Percentiles rank a stretch among this genome's conserved stretches.
phyloP scores from a whole-genome alignment of 257 asterid species.

The Petrea volubilis region DNA sequence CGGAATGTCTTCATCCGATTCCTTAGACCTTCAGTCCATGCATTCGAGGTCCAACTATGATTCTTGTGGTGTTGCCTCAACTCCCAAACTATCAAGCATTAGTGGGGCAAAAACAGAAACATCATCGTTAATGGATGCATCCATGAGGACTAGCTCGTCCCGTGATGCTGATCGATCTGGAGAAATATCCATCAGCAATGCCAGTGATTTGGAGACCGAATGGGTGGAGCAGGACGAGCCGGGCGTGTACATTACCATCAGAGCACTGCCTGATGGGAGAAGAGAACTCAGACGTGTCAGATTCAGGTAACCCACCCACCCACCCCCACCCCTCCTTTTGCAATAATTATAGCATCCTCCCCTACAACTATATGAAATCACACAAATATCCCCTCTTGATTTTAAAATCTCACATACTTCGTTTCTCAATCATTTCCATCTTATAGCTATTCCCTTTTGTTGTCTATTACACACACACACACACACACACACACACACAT shows the following conservation, averaged over 20 bases:
- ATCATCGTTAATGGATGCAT: conserved; percentile 56
- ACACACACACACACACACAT: too few relatives aligned
- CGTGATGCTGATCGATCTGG: conserved; percentile 78
- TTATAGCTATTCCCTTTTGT: too few relatives aligned
- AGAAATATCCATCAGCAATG: conserved; percentile 88
- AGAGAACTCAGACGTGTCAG: conserved; percentile 93
- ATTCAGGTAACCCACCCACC: conserved; percentile 87
- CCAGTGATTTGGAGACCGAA: conserved; percentile 81
- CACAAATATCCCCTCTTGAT: too few relatives aligned
- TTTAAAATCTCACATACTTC: too few relatives aligned
- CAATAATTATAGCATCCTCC: too few relatives aligned
- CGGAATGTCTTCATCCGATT: conserved; percentile 73
- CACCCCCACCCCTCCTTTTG: too few relatives aligned
- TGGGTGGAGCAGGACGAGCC: conserved; percentile 98
- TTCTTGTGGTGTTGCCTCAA: conserved; percentile 63
- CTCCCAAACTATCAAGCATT: conserved; percentile 88
- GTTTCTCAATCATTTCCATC: too few relatives aligned
- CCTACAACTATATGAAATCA: too few relatives aligned
- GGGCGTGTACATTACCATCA: conserved; percentile 90
- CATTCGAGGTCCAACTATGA: conserved; percentile 57
- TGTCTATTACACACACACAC: too few relatives aligned
- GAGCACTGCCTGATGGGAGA: conserved; percentile 82
- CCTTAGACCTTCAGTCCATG: conserved; percentile 54
- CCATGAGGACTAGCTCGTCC: conserved; percentile 80
- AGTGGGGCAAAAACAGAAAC: conserved; percentile 52